Percentiles rank a stretch among this genome's conserved stretches.
Evolutionary conservation across 768 basidiomycete species (phyloP).

Genomic region (Tricholoma terreum): DNA sequence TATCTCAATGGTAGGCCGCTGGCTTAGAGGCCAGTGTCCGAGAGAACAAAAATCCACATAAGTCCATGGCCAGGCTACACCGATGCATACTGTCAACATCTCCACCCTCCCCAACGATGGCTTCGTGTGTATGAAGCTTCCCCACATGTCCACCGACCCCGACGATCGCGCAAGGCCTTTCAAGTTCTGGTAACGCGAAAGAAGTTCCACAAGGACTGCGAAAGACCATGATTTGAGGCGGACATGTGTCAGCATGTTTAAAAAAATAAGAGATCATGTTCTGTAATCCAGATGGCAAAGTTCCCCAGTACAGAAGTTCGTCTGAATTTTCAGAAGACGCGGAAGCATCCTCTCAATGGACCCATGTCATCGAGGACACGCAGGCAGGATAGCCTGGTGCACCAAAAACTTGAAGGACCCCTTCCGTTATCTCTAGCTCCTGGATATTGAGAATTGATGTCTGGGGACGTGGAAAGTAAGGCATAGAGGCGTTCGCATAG

Average conservation of each 20-base stretch:
- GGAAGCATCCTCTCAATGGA: constrained; percentile 36
- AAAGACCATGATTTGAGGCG: constrained; percentile 40
- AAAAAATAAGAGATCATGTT: constrained; percentile 35
- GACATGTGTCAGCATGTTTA: constrained; percentile 29
- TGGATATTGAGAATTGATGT: constrained; percentile 32
- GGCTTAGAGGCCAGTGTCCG: constrained; percentile 36
- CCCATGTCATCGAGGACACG: constrained; percentile 34
- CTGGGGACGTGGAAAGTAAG: constrained; percentile 30
- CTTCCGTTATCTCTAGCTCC: constrained; percentile 39
- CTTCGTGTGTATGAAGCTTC: background rate
- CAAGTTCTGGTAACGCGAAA: constrained; percentile 33
- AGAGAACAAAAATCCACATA: constrained; percentile 35
- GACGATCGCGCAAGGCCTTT: constrained; percentile 35
- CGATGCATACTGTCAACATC: background rate
- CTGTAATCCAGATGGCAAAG: constrained; percentile 33
- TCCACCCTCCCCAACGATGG: background rate
- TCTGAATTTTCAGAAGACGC: constrained; percentile 33
- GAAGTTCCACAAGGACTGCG: constrained; percentile 29
- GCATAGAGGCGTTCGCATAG: constrained; percentile 34
- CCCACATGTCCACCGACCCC: background rate
- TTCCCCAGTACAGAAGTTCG: constrained; percentile 38
- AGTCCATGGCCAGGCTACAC: constrained; percentile 35
- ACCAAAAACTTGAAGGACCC: constrained; percentile 30
- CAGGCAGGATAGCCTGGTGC: constrained; percentile 24
- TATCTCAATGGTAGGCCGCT: constrained; percentile 31